A percentile compares a stretch with the other conserved stretches of the same genome.
phyloP scores from a whole-genome alignment of 352 stramenopile species.

The Phytophthora parvispora region DNA sequence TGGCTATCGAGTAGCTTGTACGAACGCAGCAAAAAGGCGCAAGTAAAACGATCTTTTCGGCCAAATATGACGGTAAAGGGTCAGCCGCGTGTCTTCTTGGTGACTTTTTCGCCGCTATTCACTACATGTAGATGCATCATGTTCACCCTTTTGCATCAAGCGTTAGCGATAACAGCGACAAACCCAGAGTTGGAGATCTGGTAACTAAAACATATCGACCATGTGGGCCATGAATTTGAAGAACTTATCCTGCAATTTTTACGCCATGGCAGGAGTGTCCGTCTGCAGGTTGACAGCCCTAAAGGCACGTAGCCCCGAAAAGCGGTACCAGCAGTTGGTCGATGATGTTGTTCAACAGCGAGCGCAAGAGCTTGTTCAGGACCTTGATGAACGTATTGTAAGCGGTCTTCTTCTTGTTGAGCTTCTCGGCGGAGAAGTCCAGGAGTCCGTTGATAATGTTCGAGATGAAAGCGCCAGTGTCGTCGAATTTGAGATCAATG shows the following conservation, averaged over 20 bases:
- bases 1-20: background rate
- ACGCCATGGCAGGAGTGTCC: background rate
- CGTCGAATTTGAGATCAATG: conserved; percentile 58
- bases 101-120: too few species aligned
- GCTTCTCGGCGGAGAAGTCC: conserved; percentile 51
- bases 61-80: too few species aligned
- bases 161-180: too few species aligned
- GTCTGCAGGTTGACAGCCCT: background rate
- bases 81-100: too few species aligned
- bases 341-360: conserved; percentile 64
- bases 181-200: too few species aligned
- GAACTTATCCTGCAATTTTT: background rate
- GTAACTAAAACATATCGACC: background rate
- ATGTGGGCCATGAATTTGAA: background rate
- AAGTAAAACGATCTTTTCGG: too few species aligned
- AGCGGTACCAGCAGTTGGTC: conserved; percentile 40
- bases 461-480: conserved; percentile 48
- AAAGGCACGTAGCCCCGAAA: conserved; percentile 60
- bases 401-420: conserved; percentile 73
- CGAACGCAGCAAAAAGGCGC: too few species aligned
- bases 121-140: too few species aligned
- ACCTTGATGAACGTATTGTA: conserved; percentile 63
- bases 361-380: conserved; percentile 50
- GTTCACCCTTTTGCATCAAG: too few species aligned
- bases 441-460: conserved; percentile 62